phyloP scores from a whole-genome alignment of 2,329 filamentous ascomycete genomes.

The Diaporthe nobilis region DNA sequence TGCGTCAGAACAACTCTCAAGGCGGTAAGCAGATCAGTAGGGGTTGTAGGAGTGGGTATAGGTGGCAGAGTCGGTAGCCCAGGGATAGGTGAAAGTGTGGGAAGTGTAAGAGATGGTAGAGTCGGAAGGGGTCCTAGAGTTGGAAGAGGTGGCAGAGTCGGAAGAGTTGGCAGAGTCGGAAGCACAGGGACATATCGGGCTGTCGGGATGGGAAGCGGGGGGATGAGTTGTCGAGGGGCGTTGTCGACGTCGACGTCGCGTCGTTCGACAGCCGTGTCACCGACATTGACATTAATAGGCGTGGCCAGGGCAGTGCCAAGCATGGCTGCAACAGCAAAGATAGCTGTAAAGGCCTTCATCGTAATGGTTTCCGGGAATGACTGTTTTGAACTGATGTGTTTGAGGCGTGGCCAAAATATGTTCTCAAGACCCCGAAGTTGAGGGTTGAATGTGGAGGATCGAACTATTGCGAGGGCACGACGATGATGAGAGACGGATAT shows the following conservation, averaged over 20 bases:
- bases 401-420: not conserved
- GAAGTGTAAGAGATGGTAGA: not conserved
- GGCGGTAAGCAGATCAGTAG: not conserved
- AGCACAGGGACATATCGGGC: not conserved
- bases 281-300: not conserved
- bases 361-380: not conserved
- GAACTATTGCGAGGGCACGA: not conserved
- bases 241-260: not conserved
- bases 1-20: not conserved
- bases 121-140: not conserved
- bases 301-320: not conserved
- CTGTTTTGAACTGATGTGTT: not conserved
- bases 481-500: not conserved
- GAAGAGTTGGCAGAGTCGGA: not conserved
- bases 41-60: not conserved
- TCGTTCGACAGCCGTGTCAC: not conserved
- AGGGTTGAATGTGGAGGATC: not conserved
- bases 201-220: not conserved
- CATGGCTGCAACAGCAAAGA: not conserved
- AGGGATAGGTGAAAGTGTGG: not conserved
- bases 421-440: too few species aligned
- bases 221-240: not conserved
- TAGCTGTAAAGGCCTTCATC: slow-evolving; percentile 5
- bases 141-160: not conserved
- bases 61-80: not conserved